Percentiles rank a stretch among this genome's conserved stretches.
Conservation (phyloP, 106 monocot genomes). For the Dendrobium nobile region DNA sequence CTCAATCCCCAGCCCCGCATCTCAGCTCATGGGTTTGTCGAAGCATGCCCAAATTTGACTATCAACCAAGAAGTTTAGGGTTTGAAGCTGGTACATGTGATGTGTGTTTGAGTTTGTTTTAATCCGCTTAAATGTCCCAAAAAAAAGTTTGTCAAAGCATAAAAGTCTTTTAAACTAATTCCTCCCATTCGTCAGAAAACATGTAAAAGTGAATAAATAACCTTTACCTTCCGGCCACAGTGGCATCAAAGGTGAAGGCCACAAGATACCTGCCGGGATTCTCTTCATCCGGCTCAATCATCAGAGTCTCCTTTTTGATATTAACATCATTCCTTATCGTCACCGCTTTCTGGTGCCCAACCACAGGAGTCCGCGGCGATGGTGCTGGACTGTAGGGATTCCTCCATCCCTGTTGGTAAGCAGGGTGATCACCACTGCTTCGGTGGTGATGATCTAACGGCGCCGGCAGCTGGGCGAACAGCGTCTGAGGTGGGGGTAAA, state of each 20-base stretch:
- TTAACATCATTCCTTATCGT: slow-evolving; percentile 87
- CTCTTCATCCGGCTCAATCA: slow-evolving; percentile 71
- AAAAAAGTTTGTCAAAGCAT: too few species aligned
- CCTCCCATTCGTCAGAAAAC: too few species aligned
- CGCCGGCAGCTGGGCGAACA: slow-evolving; percentile 31
- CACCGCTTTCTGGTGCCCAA: slow-evolving; percentile 91
- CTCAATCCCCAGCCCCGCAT: too few species aligned
- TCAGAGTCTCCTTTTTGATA: slow-evolving; percentile 87
- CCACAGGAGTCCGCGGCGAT: slow-evolving; percentile 29
- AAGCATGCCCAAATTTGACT: too few species aligned
- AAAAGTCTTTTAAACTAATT: too few species aligned
- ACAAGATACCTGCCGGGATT: slow-evolving; percentile 67
- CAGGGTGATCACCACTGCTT: slow-evolving; percentile 9
- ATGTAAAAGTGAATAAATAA: background rate
- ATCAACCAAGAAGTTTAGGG: too few species aligned
- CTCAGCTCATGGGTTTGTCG: too few species aligned
- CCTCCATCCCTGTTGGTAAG: background rate
- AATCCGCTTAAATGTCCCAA: too few species aligned
- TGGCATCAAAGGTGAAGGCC: slow-evolving; percentile 84
- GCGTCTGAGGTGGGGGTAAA: slow-evolving; percentile 45
- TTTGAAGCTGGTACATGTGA: too few species aligned
- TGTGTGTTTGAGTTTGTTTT: too few species aligned
- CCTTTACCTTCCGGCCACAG: slow-evolving; percentile 50
- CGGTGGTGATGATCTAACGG: slow-evolving; percentile 49
- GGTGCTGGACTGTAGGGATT: slow-evolving; percentile 13